phyloP scores from a whole-genome alignment of 1,284 basidiomycete genomes.

The Sanguinoderma infundibulare region DNA sequence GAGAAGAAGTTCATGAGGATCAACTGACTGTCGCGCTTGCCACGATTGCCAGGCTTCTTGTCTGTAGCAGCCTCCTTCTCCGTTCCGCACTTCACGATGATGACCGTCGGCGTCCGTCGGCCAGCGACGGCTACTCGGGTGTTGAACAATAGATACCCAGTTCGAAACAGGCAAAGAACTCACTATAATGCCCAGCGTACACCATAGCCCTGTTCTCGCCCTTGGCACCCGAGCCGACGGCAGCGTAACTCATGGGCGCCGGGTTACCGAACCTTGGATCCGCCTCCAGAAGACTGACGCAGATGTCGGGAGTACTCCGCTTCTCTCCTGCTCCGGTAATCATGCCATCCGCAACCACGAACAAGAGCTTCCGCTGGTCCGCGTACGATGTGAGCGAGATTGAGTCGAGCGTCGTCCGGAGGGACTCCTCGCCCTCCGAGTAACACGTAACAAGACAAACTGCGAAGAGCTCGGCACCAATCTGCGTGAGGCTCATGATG shows the following conservation, averaged over 20 bases:
- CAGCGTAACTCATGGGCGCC: slow-evolving; percentile 92
- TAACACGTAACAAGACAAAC: slow-evolving; percentile 98
- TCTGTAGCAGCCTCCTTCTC: slow-evolving; percentile 81
- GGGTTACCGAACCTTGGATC: slow-evolving; percentile 97
- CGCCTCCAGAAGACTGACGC: slow-evolving; percentile 90
- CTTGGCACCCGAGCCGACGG: slow-evolving; percentile 90
- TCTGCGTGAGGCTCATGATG: slow-evolving; percentile 83
- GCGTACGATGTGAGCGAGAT: slow-evolving; percentile 92
- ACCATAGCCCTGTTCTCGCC: slow-evolving; percentile 96
- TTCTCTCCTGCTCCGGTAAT: slow-evolving; percentile 98
- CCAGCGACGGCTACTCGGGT: slow-evolving; percentile 69
- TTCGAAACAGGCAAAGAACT: slow-evolving; percentile 38
- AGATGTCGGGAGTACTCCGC: slow-evolving; percentile 94
- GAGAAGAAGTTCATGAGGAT: slow-evolving; percentile 99
- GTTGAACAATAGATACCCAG: slow-evolving; percentile 4
- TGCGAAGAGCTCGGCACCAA: slow-evolving; percentile 93
- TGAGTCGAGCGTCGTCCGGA: slow-evolving; percentile 91
- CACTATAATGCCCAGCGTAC: slow-evolving; percentile 98
- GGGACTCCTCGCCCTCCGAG: slow-evolving; percentile 93
- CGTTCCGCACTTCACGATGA: slow-evolving; percentile 97
- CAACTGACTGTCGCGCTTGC: slow-evolving; percentile 98
- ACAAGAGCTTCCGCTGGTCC: slow-evolving; percentile 90
- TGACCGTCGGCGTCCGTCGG: slow-evolving; percentile 91
- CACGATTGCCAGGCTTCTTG: slow-evolving; percentile 96
- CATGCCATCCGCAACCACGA: slow-evolving; percentile 98